Evolutionary conservation across 208 protist species (phyloP).

Genomic region (Crithidia bombi): DNA sequence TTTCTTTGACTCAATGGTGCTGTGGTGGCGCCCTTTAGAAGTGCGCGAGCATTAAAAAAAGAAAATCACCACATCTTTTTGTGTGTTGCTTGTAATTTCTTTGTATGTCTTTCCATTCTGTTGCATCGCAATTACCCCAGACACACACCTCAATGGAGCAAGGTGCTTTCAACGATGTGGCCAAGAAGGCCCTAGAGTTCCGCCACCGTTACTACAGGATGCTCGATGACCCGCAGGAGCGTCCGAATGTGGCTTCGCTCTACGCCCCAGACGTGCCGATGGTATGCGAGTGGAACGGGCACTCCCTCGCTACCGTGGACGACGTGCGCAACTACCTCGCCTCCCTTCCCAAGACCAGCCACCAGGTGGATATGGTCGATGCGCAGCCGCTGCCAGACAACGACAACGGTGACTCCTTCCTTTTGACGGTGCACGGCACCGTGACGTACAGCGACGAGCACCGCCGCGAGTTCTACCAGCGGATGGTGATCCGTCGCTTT

Average conservation of each 20-base stretch:
- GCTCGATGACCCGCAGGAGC: conserved; percentile 67
- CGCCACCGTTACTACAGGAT: conserved; percentile 78
- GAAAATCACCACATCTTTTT: not conserved
- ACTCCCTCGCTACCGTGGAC: conserved; percentile 53
- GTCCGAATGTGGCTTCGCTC: conserved; percentile 57
- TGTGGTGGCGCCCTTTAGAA: too few species aligned
- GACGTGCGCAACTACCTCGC: conserved; percentile 72
- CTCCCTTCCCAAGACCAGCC: conserved; percentile 68
- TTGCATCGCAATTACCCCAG: not conserved
- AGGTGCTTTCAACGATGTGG: conserved; percentile 74
- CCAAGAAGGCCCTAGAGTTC: conserved; percentile 84
- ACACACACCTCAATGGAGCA: conserved; percentile 62
- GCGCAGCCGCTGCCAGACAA: conserved; percentile 91
- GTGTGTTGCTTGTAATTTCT: not conserved
- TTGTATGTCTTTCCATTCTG: not conserved
- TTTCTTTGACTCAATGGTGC: not conserved
- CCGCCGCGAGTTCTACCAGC: conserved; percentile 86
- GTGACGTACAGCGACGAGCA: conserved; percentile 91
- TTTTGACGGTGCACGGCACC: conserved; percentile 79
- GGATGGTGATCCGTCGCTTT: conserved; percentile 76
- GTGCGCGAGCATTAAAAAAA: too few species aligned
- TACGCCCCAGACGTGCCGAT: conserved; percentile 76
- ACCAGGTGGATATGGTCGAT: conserved; percentile 84
- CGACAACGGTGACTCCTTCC: conserved; percentile 74
- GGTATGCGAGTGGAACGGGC: conserved; percentile 91